Percentiles rank a stretch among this genome's conserved stretches.
Evolutionary conservation across 2,329 filamentous ascomycete species (phyloP).

Genomic region (Dothistroma pini): DNA sequence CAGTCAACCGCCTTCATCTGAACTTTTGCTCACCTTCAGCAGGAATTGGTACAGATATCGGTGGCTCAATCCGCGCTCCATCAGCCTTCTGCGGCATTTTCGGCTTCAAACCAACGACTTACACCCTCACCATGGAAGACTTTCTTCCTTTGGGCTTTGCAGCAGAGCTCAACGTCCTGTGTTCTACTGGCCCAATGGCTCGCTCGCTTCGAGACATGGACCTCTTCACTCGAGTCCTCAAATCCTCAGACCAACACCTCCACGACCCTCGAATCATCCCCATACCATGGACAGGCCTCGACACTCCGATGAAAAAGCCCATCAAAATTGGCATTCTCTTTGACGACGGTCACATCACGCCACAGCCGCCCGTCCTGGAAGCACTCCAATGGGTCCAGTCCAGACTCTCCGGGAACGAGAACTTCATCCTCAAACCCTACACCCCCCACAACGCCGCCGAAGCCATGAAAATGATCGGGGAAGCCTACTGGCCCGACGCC

Average conservation of each 20-base stretch:
- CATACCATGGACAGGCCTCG: conserved; percentile 17
- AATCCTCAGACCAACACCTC: conserved; percentile 13
- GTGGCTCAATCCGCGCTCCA: conserved; percentile 66
- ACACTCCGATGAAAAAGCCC: conserved; percentile 5
- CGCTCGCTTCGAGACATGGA: conserved; percentile 17
- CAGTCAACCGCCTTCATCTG: neutral
- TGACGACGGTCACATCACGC: conserved; percentile 16
- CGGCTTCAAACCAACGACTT: conserved; percentile 32
- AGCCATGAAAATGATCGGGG: conserved; percentile 13
- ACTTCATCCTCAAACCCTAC: conserved; percentile 19
- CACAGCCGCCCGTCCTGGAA: conserved; percentile 17
- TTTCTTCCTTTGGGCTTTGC: conserved; percentile 14
- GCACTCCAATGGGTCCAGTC: conserved; percentile 14
- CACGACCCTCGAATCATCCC: conserved; percentile 19
- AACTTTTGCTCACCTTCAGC: neutral
- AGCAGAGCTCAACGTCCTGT: conserved; percentile 21
- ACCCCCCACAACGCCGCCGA: conserved; percentile 11
- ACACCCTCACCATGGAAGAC: conserved; percentile 16
- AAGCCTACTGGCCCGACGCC: conserved; percentile 18
- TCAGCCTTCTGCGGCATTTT: conserved; percentile 63
- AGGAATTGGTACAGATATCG: conserved; percentile 59
- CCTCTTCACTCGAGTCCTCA: conserved; percentile 13
- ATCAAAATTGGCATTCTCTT: conserved; percentile 20
- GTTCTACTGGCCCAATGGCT: conserved; percentile 18
- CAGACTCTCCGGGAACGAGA: neutral